Base-by-base conservation (phyloP, 73 alveolate genomes). In the Paramecium primaurelia region DNA sequence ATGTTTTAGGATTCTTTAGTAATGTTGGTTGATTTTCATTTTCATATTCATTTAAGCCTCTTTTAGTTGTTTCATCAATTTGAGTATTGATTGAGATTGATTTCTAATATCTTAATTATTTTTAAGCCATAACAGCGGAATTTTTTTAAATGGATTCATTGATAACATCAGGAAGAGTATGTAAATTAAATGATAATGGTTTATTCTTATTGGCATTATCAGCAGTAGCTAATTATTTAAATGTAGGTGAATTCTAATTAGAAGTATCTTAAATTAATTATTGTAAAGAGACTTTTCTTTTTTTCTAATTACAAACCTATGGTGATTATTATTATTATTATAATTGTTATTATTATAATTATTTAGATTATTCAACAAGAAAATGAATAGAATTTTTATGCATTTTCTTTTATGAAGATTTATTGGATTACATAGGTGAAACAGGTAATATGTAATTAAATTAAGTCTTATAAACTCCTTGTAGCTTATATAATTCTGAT, bases 311-410 rank as follows among this genome's bases (percentile, higher is more conserved):
- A 14, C 20, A 4, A 1, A 64, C 42, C 7, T 64, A 32, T 1
- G 91, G 91, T 22, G 91, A 80, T 49, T 36, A 38, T 11, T 30
- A 75, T 75, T 12, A 30, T 20, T 75, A 14, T 5, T 34, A 36
- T 42, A 37, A 18, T 37, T 30, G 11, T 22, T 30, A 75, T 75
- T 42, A 26, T 42, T 75, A 45, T 75, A 30, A 38, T 75, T 75
- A 42, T 75, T 75, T 75, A 11, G 88, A 36, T 20, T 75, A 38
- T 42, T 75, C 88, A 12, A 75, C 88, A 16, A 75, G 68, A 20
- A 75, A 75, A 36, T 75, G 88, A 1, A 75, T 75, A 22, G 88
- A 75, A 38, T 75, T 75, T 37, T 75, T 36, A 18, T 75, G 88
- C 84, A 64, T 64, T 64, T 75, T 75, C n/a, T 34, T 42, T 75